Percentiles rank a stretch among this genome's conserved stretches.
These are phyloP conservation scores for Cyclostephanos tholiformis DNA, from an alignment of 108 stramenopile genomes.

Conservation along the genomic window DNA sequence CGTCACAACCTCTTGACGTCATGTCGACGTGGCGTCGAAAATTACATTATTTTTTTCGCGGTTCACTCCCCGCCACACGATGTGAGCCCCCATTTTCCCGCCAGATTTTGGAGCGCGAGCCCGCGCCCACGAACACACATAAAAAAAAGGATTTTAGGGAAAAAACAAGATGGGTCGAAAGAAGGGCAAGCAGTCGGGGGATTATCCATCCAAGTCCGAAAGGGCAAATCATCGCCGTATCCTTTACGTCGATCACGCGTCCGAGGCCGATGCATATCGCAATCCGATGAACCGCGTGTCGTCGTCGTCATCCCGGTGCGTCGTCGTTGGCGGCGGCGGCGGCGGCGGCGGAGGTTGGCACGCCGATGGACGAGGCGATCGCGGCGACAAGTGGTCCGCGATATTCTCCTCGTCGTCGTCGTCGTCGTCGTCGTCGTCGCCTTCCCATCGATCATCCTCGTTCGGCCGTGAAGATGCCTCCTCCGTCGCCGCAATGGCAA, in stretches of 20 bases:
- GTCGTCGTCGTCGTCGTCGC: neutral
- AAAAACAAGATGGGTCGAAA: conserved; percentile 51
- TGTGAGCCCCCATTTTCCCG: too few species aligned
- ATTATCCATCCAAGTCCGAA: conserved; percentile 23
- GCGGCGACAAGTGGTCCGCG: conserved; percentile 44
- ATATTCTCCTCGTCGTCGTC: conserved; percentile 21
- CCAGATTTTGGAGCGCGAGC: too few species aligned
- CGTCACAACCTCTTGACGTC: too few species aligned
- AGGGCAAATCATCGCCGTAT: conserved; percentile 22
- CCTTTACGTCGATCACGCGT: conserved; percentile 32
- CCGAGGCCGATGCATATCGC: conserved; percentile 33
- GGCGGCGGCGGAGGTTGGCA: neutral
- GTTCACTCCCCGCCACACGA: too few species aligned
- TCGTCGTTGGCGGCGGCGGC: neutral
- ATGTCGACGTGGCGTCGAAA: too few species aligned
- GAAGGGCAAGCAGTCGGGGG: conserved; percentile 41
- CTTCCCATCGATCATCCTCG: too few species aligned
- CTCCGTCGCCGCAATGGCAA: neutral
- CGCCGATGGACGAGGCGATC: conserved; percentile 8
- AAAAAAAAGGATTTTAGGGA: too few species aligned
- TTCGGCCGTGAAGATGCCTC: neutral
- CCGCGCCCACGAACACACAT: too few species aligned
- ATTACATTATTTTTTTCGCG: too few species aligned
- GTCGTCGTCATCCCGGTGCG: conserved; percentile 11
- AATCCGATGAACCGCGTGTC: conserved; percentile 22